Evolutionary conservation across 2,329 filamentous ascomycete species (phyloP), one percentile per base, ranked within the genome.

Genomic region (Pyricularia grisea): DNA sequence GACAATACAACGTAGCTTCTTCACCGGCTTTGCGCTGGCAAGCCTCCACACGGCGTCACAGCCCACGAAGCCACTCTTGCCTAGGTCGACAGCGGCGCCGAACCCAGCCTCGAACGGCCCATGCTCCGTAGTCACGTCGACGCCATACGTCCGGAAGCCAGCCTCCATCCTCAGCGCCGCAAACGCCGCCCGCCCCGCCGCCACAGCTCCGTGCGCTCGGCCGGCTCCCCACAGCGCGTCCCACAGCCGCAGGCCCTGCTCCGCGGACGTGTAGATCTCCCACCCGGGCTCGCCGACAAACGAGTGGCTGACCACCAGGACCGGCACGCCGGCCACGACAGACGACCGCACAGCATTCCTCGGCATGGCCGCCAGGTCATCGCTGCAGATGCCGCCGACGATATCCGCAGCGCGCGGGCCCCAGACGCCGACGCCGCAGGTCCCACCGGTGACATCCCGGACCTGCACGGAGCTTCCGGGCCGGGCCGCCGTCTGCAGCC

Each of bases 391-490:
- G 0, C 74, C 4, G 75, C 72, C 55, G 89, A 89, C 80, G 0
- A 89, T 82, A 2, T 87, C 81, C 4, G 80, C 78, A 0, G 87
- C 79, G 12, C 78, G 80, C 64, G 88, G 88, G 0, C 87, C 87
- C 86, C 87, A 90, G 20, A 90, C 83, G 0, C 87, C 87, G 25
- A 90, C 80, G 70, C 84, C 85, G 73, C 87, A 89, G 0, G 86
- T 88, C 3, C 81, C 83, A 0, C 85, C 84, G 0, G 87, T 90
- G 64, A 88, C 80, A 61, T 90, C 87, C 36, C 83, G 82, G 0
- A 89, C 84, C 20, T 84, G 80, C 0, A 81, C 82, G 76, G 79
- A 83, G 61, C 79, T 74, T 4, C 73, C 75, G 0, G 84, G 80
- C 1, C 72, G 77, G 0, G 73, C 72, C 69, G 81, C 77, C 1